These are phyloP conservation scores for Nicotiana knightiana DNA, from an alignment of 257 asterid genomes.

Conservation along the genomic window DNA sequence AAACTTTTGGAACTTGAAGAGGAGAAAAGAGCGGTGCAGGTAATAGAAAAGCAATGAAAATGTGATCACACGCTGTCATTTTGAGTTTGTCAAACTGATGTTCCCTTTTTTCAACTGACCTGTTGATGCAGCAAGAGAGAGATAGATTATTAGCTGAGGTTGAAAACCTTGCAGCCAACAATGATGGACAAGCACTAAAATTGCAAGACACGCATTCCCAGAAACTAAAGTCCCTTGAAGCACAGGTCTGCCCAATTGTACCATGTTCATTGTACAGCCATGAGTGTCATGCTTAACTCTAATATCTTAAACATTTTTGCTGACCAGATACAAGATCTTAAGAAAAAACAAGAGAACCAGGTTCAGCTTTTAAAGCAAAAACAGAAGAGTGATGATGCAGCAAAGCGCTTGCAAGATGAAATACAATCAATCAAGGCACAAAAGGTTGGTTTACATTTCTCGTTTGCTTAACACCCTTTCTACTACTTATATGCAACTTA, in stretches of 20 bases:
- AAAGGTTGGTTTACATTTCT: slow-evolving; percentile 47
- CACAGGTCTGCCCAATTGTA: slow-evolving; percentile 71
- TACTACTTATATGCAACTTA: slow-evolving; percentile 3
- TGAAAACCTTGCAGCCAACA: slow-evolving; percentile 84
- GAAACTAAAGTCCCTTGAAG: slow-evolving; percentile 77
- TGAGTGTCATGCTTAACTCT: slow-evolving; percentile 3
- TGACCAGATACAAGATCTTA: slow-evolving; percentile 88
- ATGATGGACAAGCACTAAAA: slow-evolving; percentile 86
- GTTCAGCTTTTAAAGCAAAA: slow-evolving; percentile 91
- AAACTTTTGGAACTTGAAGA: slow-evolving; percentile 93
- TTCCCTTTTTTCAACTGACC: slow-evolving; percentile 11
- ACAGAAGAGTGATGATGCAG: slow-evolving; percentile 97
- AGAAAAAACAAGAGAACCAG: slow-evolving; percentile 95
- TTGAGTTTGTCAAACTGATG: slow-evolving; percentile 11
- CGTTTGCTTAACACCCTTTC: background rate
- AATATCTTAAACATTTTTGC: background rate
- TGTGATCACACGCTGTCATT: background rate
- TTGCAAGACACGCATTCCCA: slow-evolving; percentile 82
- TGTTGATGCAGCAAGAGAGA: slow-evolving; percentile 62
- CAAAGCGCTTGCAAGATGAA: slow-evolving; percentile 86
- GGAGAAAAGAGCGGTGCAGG: slow-evolving; percentile 92
- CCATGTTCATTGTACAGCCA: background rate
- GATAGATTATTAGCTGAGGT: slow-evolving; percentile 80
- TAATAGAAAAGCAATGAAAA: slow-evolving; percentile 13
- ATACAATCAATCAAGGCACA: slow-evolving; percentile 94